A percentile compares a stretch with the other conserved stretches of the same genome.
These are phyloP conservation scores for Magnaporthiopsis rhizophila DNA, from an alignment of 2,329 filamentous ascomycete species.

Conservation along the genomic window DNA sequence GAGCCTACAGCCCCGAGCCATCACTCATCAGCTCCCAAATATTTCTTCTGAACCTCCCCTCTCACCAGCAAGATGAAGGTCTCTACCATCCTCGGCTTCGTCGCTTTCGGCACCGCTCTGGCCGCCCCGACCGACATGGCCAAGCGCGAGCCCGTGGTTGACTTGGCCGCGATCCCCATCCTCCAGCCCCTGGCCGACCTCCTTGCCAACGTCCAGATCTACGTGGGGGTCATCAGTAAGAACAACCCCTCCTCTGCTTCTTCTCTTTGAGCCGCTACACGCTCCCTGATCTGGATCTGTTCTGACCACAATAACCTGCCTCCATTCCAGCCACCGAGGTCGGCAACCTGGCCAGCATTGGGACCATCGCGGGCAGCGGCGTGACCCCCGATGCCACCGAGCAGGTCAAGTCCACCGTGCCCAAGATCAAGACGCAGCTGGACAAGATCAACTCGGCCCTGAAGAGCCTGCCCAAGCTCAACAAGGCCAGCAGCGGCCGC, in stretches of 20 bases:
- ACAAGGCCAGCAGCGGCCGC: not conserved
- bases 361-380: not conserved
- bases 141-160: not conserved
- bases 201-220: not conserved
- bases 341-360: no score
- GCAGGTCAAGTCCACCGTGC: not conserved
- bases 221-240: no score
- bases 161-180: not conserved
- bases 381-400: not conserved
- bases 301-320: no score
- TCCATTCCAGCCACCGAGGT: no score
- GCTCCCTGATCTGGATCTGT: no score
- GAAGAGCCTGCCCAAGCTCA: not conserved
- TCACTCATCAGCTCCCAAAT: no score
- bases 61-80: not conserved
- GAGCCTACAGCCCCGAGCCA: no score
- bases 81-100: not conserved
- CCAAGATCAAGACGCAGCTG: not conserved
- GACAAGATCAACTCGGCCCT: not conserved
- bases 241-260: no score
- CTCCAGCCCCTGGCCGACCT: not conserved
- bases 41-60: no score
- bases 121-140: not conserved
- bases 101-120: constrained; percentile 2
- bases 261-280: no score